These are phyloP conservation scores for Rhodotorula kratochvilovae DNA, from an alignment of 768 basidiomycete genomes.

Conservation along the genomic window DNA sequence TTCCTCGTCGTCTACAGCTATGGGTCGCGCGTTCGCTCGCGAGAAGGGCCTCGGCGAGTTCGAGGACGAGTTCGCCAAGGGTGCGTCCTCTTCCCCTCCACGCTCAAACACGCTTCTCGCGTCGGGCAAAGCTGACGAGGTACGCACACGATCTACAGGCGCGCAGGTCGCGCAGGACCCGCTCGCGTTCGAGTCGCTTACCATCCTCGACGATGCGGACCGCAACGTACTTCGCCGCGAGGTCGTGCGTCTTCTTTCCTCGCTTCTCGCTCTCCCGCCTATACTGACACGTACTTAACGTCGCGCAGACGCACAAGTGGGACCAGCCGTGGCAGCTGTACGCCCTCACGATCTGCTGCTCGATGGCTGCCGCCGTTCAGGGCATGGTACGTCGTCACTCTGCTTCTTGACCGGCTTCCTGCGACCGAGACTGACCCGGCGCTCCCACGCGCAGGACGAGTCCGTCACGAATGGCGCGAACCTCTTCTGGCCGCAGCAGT, in stretches of 20 bases:
- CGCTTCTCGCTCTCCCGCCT: no score
- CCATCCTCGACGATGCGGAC: conserved; percentile 45
- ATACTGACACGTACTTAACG: no score
- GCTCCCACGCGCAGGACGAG: conserved; percentile 20
- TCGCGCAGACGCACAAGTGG: conserved; percentile 51
- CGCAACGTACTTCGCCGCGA: conserved; percentile 40
- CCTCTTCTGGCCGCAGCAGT: conserved; percentile 54
- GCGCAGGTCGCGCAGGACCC: conserved; percentile 62
- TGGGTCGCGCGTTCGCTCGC: conserved; percentile 66
- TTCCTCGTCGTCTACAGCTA: conserved; percentile 57
- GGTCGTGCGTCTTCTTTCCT: neutral
- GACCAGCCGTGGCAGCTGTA: conserved; percentile 47
- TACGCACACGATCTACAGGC: neutral
- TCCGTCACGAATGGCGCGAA: conserved; percentile 35
- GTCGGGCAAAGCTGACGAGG: no score
- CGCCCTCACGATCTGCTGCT: conserved; percentile 34
- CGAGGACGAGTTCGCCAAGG: conserved; percentile 57
- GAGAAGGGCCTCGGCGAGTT: conserved; percentile 49
- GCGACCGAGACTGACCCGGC: no score
- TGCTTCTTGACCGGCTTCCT: no score
- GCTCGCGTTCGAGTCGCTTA: conserved; percentile 28
- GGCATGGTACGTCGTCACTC: conserved; percentile 8
- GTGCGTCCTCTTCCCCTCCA: conserved; percentile 44
- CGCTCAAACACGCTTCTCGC: no score
- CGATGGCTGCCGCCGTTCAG: conserved; percentile 40